Evolutionary conservation across 2,329 filamentous ascomycete genomes (phyloP).

Genomic region (Colletotrichum noveboracense): DNA sequence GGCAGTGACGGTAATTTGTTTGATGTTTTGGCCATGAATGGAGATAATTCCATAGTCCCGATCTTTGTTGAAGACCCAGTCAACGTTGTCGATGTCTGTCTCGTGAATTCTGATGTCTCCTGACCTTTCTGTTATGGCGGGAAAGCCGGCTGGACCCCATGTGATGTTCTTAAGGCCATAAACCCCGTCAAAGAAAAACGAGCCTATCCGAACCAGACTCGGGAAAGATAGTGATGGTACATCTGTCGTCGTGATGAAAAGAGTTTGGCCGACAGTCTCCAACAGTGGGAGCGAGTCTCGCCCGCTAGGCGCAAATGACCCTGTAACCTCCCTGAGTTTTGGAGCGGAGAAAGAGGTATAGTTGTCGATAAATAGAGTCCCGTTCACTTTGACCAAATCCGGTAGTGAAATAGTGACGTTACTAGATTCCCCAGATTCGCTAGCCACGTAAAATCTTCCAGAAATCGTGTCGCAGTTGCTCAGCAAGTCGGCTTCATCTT

Average conservation of each 20-base stretch:
- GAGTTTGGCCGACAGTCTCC: background rate
- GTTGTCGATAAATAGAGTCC: background rate
- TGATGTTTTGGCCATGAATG: background rate
- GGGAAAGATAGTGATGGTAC: background rate
- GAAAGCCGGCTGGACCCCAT: background rate
- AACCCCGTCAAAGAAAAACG: background rate
- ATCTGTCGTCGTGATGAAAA: background rate
- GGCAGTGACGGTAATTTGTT: background rate
- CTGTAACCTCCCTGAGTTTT: background rate
- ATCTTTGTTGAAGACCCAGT: background rate
- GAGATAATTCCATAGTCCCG: background rate
- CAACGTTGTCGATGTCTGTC: background rate
- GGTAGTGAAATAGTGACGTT: background rate
- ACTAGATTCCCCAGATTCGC: background rate
- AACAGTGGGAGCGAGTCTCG: background rate
- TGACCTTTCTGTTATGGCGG: background rate
- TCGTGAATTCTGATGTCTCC: background rate
- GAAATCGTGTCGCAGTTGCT: background rate
- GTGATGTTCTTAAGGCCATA: background rate
- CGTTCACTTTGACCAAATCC: background rate
- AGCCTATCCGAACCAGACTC: background rate
- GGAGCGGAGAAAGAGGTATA: background rate
- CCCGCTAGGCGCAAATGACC: background rate
- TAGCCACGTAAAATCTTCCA: background rate
- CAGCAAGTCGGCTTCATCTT: background rate